These are phyloP conservation scores for Arthrinium phaeospermum DNA, from an alignment of 2,329 filamentous ascomycete species.

Conservation along the genomic window DNA sequence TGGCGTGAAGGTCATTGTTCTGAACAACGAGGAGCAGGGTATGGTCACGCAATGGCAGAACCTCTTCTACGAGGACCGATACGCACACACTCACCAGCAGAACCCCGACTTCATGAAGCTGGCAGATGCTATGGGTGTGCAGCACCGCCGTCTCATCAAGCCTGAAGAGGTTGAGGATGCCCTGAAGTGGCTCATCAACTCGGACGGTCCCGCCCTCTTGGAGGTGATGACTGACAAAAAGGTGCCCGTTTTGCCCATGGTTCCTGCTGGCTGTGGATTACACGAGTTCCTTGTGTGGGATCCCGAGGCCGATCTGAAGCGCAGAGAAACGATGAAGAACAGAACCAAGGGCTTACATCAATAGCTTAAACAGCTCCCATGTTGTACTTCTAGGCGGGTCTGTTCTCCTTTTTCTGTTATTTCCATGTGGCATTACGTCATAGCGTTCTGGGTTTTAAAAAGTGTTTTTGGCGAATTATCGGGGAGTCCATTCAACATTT, in stretches of 20 bases:
- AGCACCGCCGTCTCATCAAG: slow-evolving; percentile 73
- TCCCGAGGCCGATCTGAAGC: slow-evolving; percentile 44
- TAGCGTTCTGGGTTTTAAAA: slow-evolving; percentile 5
- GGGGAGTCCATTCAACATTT: slow-evolving; percentile 4
- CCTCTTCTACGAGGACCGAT: slow-evolving; percentile 95
- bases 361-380: slow-evolving; percentile 39
- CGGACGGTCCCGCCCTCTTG: slow-evolving; percentile 88
- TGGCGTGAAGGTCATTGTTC: slow-evolving; percentile 88
- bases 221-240: slow-evolving; percentile 92
- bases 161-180: slow-evolving; percentile 78
- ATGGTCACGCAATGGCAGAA: slow-evolving; percentile 99
- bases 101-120: slow-evolving; percentile 98
- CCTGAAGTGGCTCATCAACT: slow-evolving; percentile 87
- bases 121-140: slow-evolving; percentile 87
- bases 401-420: background rate
- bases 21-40: slow-evolving; percentile 98
- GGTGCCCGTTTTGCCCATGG: slow-evolving; percentile 97
- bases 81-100: slow-evolving; percentile 87
- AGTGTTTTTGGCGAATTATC: slow-evolving; percentile 17
- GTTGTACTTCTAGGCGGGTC: slow-evolving; percentile 6
- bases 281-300: slow-evolving; percentile 95
- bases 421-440: slow-evolving; percentile 13
- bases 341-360: slow-evolving; percentile 38
- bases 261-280: slow-evolving; percentile 82
- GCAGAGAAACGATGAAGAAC: slow-evolving; percentile 49